Percentiles rank a stretch among this genome's conserved stretches.
These are phyloP conservation scores for Tolypocladium album DNA, from an alignment of 2,329 filamentous ascomycete species.

Conservation along the genomic window DNA sequence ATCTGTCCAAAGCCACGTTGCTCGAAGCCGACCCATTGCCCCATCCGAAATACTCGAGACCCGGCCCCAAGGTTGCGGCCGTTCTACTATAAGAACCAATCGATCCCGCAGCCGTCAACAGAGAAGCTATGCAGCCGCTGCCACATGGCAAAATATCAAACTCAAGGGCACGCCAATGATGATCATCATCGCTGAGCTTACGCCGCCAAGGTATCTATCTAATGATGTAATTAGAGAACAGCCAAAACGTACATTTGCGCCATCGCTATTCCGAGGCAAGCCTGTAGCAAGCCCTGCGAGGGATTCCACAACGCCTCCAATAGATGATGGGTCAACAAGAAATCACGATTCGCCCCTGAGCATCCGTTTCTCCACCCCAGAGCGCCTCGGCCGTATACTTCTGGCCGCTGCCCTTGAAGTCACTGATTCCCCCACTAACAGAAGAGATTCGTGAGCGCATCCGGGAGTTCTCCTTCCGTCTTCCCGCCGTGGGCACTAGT, in stretches of 20 bases:
- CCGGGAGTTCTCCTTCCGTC: conserved; percentile 7
- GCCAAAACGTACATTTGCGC: not conserved
- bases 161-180: not conserved
- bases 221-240: not conserved
- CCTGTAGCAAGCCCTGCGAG: not conserved
- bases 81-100: not conserved
- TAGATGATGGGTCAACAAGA: not conserved
- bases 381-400: not conserved
- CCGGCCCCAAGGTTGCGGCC: no score
- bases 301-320: not conserved
- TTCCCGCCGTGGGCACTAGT: conserved; percentile 4
- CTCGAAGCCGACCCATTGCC: conserved; percentile 4
- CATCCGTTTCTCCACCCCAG: not conserved
- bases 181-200: not conserved
- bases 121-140: not conserved
- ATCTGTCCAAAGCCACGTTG: conserved; percentile 1
- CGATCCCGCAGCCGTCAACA: not conserved
- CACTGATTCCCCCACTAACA: conserved; percentile 2
- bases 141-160: not conserved
- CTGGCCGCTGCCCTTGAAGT: not conserved
- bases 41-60: no score
- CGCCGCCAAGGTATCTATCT: not conserved
- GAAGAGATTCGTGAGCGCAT: conserved; percentile 14
- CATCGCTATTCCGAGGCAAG: not conserved
- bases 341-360: not conserved